Conservation (phyloP, 768 basidiomycete species). For the Omphalotus guepiniiformis region DNA sequence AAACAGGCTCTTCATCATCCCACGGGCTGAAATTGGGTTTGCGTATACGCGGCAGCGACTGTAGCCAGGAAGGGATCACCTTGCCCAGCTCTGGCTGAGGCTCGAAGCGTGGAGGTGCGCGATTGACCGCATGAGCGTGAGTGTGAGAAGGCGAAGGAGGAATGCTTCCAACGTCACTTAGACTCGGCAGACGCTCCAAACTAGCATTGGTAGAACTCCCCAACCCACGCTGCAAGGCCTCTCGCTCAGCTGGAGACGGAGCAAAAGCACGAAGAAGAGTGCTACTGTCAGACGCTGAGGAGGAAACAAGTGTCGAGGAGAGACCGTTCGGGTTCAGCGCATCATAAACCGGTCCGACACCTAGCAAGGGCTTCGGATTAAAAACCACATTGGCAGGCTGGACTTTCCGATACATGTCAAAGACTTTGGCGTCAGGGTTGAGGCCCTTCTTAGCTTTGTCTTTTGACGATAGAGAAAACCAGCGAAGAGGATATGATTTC, state of each 20-base stretch:
- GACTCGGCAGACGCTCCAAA: conserved; percentile 67
- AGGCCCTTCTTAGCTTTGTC: conserved; percentile 61
- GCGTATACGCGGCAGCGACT: conserved; percentile 57
- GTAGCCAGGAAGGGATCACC: conserved; percentile 62
- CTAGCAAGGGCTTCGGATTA: conserved; percentile 10
- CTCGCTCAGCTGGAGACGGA: conserved; percentile 83
- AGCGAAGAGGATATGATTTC: conserved; percentile 37
- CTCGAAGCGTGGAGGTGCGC: conserved; percentile 10
- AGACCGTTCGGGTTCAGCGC: conserved; percentile 62
- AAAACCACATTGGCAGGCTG: conserved; percentile 16
- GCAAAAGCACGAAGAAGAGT: conserved; percentile 77
- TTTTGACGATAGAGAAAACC: conserved; percentile 41
- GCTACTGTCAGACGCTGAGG: conserved; percentile 39
- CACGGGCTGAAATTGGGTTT: conserved; percentile 80
- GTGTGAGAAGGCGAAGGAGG: conserved; percentile 61
- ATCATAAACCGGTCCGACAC: conserved; percentile 35
- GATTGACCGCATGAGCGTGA: conserved; percentile 32
- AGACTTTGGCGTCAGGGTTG: conserved; percentile 85
- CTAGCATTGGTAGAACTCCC: conserved; percentile 72
- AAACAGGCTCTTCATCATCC: conserved; percentile 62
- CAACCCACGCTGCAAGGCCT: conserved; percentile 75
- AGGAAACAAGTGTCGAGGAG: conserved; percentile 27
- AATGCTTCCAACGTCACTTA: conserved; percentile 71
- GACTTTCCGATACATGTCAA: conserved; percentile 47
- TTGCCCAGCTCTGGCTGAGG: conserved; percentile 21